Conservation (phyloP, 495 filamentous ascomycete species). For the Penicillium cosmopolitanum region DNA sequence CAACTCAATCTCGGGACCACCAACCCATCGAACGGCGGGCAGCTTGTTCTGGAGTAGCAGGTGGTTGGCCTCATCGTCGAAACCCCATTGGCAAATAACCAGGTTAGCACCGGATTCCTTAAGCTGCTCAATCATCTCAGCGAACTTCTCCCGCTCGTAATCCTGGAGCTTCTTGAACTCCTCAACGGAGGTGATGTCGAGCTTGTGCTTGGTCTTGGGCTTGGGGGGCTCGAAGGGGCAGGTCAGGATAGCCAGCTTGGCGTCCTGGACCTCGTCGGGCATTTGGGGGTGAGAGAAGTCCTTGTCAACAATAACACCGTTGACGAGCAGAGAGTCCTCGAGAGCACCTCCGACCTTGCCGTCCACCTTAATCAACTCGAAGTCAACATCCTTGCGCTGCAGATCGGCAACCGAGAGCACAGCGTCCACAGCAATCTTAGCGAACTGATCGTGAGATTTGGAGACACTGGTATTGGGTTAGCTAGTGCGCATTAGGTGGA, state of each 20-base stretch:
- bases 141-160: slow-evolving; percentile 94
- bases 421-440: slow-evolving; percentile 94
- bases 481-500: slow-evolving; percentile 10
- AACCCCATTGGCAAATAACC: slow-evolving; percentile 99
- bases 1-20: slow-evolving; percentile 96
- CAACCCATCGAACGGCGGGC: slow-evolving; percentile 96
- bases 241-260: slow-evolving; percentile 95
- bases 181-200: slow-evolving; percentile 95
- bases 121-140: slow-evolving; percentile 98
- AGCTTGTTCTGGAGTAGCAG: slow-evolving; percentile 93
- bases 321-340: slow-evolving; percentile 93
- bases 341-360: slow-evolving; percentile 95
- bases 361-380: slow-evolving; percentile 99
- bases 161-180: slow-evolving; percentile 96
- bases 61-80: slow-evolving; percentile 99
- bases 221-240: slow-evolving; percentile 99
- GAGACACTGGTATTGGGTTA: slow-evolving; percentile 66
- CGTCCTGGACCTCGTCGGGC: slow-evolving; percentile 90
- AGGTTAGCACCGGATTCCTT: slow-evolving; percentile 97
- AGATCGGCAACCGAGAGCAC: slow-evolving; percentile 96
- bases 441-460: slow-evolving; percentile 97
- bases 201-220: slow-evolving; percentile 99
- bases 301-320: slow-evolving; percentile 98
- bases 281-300: slow-evolving; percentile 99
- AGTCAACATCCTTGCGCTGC: slow-evolving; percentile 96